A percentile compares a stretch with the other conserved stretches of the same genome.
Evolutionary conservation across 192 early-diverging fungal genomes (phyloP).

Genomic region (Podila horticola): DNA sequence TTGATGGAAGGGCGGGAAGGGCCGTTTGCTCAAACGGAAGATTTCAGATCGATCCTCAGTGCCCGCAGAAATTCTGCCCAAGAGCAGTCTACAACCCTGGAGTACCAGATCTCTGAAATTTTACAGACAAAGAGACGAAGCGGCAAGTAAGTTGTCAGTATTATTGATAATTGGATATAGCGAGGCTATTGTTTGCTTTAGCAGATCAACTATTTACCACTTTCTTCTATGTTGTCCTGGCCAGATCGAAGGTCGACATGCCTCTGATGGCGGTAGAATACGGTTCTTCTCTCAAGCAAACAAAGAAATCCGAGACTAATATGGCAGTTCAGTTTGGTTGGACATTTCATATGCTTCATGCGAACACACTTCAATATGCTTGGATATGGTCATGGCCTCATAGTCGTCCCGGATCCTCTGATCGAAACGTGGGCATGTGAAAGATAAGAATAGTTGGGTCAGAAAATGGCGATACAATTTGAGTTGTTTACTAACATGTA

Average conservation of each 20-base stretch:
- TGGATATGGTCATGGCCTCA: constrained; percentile 46
- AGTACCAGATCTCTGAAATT: constrained; percentile 43
- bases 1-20: too few species aligned
- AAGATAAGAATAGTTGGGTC: background rate
- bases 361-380: constrained; percentile 38
- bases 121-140: constrained; percentile 14
- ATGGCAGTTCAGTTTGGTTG: constrained; percentile 41
- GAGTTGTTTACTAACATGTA: background rate
- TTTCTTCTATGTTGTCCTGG: background rate
- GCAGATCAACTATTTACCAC: too few species aligned
- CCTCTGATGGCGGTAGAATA: too few species aligned
- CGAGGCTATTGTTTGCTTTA: background rate
- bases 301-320: background rate
- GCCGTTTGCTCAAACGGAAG: too few species aligned
- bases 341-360: constrained; percentile 37
- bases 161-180: background rate
- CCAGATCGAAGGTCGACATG: background rate
- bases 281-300: too few species aligned
- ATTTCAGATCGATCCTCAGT: too few species aligned
- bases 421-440: constrained; percentile 33
- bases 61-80: background rate
- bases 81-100: constrained; percentile 3
- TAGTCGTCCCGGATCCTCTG: constrained; percentile 18
- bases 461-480: background rate
- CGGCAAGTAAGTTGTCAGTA: constrained; percentile 2